A percentile compares a stretch with the other conserved stretches of the same genome.
These are phyloP conservation scores for Hymenoscyphus salicellus DNA, from an alignment of 2,329 filamentous ascomycete genomes.

Conservation along the genomic window DNA sequence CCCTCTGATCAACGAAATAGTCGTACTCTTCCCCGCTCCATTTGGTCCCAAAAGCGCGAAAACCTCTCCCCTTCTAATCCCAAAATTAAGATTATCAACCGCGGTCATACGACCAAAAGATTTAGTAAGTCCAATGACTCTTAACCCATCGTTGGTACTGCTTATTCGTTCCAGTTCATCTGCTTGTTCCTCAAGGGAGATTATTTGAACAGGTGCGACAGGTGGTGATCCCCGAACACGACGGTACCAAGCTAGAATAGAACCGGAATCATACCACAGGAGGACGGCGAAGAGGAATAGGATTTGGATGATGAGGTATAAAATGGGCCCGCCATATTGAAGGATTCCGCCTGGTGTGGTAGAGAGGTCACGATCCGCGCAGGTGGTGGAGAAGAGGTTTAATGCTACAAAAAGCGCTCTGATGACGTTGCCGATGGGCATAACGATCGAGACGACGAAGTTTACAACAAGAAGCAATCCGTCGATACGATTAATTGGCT, in stretches of 20 bases:
- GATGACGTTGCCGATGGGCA: slow-evolving; percentile 73
- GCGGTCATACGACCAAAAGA: slow-evolving; percentile 72
- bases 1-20: slow-evolving; percentile 85
- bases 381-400: slow-evolving; percentile 81
- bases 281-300: slow-evolving; percentile 68
- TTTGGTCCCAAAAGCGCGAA: slow-evolving; percentile 89
- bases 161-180: slow-evolving; percentile 64
- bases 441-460: slow-evolving; percentile 69
- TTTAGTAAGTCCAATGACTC: slow-evolving; percentile 79
- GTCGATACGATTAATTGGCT: slow-evolving; percentile 66
- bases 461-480: slow-evolving; percentile 64
- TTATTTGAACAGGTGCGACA: slow-evolving; percentile 8
- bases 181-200: slow-evolving; percentile 50
- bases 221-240: slow-evolving; percentile 30
- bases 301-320: slow-evolving; percentile 76
- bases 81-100: slow-evolving; percentile 86
- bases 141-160: slow-evolving; percentile 51
- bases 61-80: slow-evolving; percentile 74
- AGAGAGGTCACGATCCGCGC: slow-evolving; percentile 61
- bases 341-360: slow-evolving; percentile 67
- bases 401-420: slow-evolving; percentile 72
- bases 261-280: slow-evolving; percentile 77
- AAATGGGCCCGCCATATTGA: slow-evolving; percentile 78
- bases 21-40: slow-evolving; percentile 87
- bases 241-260: slow-evolving; percentile 54